These are phyloP conservation scores for Vitis amurensis DNA, from an alignment of 164 flowering plant genomes.

Conservation along the genomic window DNA sequence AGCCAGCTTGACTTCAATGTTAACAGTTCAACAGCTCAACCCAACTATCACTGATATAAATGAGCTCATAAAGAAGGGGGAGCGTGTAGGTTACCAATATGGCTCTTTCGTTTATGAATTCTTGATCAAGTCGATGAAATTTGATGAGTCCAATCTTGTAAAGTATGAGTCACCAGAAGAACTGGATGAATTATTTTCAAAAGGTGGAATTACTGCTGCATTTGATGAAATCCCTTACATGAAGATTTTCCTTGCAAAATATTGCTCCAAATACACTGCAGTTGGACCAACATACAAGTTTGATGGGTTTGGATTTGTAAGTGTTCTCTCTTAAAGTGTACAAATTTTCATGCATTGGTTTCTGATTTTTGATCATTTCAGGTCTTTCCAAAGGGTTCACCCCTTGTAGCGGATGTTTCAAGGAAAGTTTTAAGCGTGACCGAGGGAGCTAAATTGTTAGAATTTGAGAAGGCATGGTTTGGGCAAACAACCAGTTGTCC, in stretches of 20 bases:
- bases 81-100: constrained; percentile 40
- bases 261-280: too few species aligned
- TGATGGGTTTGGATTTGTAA: too few species aligned
- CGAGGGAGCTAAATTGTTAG: too few species aligned
- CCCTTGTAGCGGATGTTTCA: too few species aligned
- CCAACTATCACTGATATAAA: constrained; percentile 37
- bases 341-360: too few species aligned
- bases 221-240: constrained; percentile 36
- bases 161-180: constrained; percentile 23
- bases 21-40: constrained; percentile 44
- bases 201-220: constrained; percentile 34
- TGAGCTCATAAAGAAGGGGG: constrained; percentile 27
- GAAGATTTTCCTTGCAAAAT: constrained; percentile 24
- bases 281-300: too few species aligned
- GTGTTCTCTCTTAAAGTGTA: too few species aligned
- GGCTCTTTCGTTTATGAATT: constrained; percentile 33
- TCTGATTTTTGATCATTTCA: too few species aligned
- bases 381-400: too few species aligned
- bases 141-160: constrained; percentile 25
- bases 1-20: constrained; percentile 54
- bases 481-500: too few species aligned
- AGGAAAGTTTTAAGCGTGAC: too few species aligned
- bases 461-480: too few species aligned
- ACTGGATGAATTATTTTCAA: constrained; percentile 16
- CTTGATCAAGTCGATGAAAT: constrained; percentile 19